Base-by-base conservation (phyloP, 1,139 yeast species). In the Zygotorulaspora mrakii region DNA sequence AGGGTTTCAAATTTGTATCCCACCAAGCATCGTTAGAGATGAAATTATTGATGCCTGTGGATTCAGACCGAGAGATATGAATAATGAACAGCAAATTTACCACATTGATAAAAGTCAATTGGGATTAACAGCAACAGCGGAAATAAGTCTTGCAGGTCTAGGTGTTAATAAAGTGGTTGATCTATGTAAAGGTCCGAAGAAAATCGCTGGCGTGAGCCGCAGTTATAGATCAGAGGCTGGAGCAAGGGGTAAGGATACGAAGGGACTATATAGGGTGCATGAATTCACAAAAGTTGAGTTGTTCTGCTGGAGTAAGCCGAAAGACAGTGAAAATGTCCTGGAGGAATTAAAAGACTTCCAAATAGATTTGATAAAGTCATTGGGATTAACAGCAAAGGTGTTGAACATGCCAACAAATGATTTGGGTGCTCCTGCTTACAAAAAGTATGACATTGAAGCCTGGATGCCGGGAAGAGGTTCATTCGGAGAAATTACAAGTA, bases 211-310 rank as follows among this genome's bases (percentile, higher is more conserved):
- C 0, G 73, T 87, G 1, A 83, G 95, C 34, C 71, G 97, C 50
- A 79, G 95, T 46, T 94, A 80, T 58, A 72, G 99, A 48, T 96
- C 97, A 0, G 99, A 94, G 61, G 98, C 98, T 0, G 98, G 98
- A 1, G 94, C 98, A 1, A 74, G 96, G 44, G 99, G 99, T 1
- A 77, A 76, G 50, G 96, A 88, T 50, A 87, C 97, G 0, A 79
- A 81, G 54, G 99, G 99, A 0, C 68, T 94, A 2, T 94, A 91
- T 55, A 69, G 99, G 39, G 97, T 94, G 10, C 99, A 94, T 57
- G 99, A 94, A 65, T 94, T 94, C 61, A 86, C 95, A n/a, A 94
- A 94, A 59, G 95, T 91, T 1, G 99, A 94, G 61, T 67, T 94
- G 39, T 91, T 91, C 57, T 82, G 84, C 35, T 91, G 95, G 83